Base-by-base conservation (phyloP, 1,284 basidiomycete species). In the Termitomyces sp. region DNA sequence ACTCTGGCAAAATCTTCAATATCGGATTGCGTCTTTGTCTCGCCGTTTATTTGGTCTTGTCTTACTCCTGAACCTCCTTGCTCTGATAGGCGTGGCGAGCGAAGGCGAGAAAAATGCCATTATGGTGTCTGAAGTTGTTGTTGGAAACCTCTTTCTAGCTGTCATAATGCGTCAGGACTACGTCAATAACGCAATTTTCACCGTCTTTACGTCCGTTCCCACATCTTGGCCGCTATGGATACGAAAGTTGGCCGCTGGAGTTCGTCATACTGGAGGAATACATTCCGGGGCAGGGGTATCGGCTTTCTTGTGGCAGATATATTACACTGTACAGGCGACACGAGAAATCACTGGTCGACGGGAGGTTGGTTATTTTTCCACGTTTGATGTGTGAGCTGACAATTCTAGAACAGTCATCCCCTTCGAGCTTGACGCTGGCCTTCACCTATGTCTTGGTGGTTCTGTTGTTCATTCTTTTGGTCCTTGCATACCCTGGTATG, bases 131-230 rank as follows among this genome's bases (percentile, higher is more conserved):
- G 67, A 75, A 33, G 72, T 78, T 53, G 76, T 78, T 19, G 68
- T 80, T 18, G 68, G 76, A 8, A 82, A 83, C 56, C 65, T 82
- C 13, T 79, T 80, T 59, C 73, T 71, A 45, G 74, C 79, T 7
- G 76, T 83, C 49, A 66, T 82, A n/a, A 80, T 84, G 76, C 74
- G 80, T 24, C 80, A 83, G 63, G 80, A 81, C 63, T 78, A 81
- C 56, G 76, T 83, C 21, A 74, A 81, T 59, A 80, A 83, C 57
- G 68, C 72, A 0, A 78, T 81, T 62, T 82, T 80, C 68, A 75
- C 72, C 30, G 66, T 78, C 7, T 76, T 72, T 48, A 79, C 76
- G 51, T 67, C 77, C 30, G 73, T 79, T 14, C 78, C 79, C 14
- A 42, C 9, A 54, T 81, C 78, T 19, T 80, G 78, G 78, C 80